Conservation (phyloP, 179 eudicot genomes). For the Spergularia azorica region DNA sequence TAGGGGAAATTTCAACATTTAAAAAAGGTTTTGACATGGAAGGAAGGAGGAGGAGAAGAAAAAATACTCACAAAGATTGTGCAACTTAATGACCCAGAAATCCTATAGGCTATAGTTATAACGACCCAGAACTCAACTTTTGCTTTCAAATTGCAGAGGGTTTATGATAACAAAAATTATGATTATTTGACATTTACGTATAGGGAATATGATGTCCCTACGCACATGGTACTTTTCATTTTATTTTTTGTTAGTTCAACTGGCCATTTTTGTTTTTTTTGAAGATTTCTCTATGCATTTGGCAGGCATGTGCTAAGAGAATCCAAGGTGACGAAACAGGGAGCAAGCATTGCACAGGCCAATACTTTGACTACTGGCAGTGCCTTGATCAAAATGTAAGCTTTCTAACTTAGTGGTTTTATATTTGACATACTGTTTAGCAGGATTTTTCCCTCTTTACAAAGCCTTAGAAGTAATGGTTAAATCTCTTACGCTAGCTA, state of each 20-base stretch:
- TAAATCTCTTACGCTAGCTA: too few species aligned
- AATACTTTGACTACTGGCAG: constrained; percentile 28
- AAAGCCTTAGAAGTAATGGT: too few species aligned
- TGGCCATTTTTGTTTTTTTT: not conserved
- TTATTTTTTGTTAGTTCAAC: not conserved
- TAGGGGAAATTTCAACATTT: too few species aligned
- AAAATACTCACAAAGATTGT: too few species aligned
- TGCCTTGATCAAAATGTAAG: constrained; percentile 26
- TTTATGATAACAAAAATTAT: not conserved
- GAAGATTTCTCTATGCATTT: constrained; percentile 5
- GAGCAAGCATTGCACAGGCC: constrained; percentile 22
- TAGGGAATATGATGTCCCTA: not conserved
- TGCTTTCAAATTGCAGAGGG: not conserved
- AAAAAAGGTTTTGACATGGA: too few species aligned
- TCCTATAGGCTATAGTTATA: too few species aligned
- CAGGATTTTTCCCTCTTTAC: too few species aligned
- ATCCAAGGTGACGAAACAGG: constrained; percentile 25
- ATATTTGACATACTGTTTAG: too few species aligned
- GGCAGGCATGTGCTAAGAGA: constrained; percentile 21
- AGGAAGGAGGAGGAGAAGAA: too few species aligned
- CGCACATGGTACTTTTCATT: not conserved
- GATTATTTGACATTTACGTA: not conserved
- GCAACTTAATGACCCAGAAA: too few species aligned
- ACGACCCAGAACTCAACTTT: not conserved
- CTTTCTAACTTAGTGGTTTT: not conserved